Base-by-base conservation (phyloP, 768 basidiomycete genomes). In the Galerina sulciceps region DNA sequence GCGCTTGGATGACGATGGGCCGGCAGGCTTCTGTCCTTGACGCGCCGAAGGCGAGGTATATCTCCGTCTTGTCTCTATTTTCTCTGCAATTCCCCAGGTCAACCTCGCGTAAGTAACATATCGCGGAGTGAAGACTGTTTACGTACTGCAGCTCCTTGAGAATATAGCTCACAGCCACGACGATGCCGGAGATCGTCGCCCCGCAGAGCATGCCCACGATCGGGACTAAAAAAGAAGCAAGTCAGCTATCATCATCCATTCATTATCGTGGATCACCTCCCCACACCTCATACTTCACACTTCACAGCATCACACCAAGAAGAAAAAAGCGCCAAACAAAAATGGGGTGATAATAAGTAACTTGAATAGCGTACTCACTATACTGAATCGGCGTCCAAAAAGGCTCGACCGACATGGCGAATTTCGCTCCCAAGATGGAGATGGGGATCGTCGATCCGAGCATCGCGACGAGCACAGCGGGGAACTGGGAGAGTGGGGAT, bases 131-230 rank as follows among this genome's bases (percentile, higher is more conserved):
- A 36, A 1, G 10, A 38, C 20, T 52, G 13, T 26, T 1, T 38
- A 77, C 87, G 23, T 62, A 91, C 91, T 84, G 79, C 18, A 96
- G 73, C 65, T 94, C 91, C 60, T 85, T 90, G 45, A 93, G 76
- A n/a, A 93, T 81, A 54, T 82, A 87, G 53, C 82, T 84, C 3
- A 89, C 76, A 2, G 87, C 81, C 0, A 95, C 84, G 2, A 91
- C 87, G 6, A 94, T 83, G 0, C 87, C 85, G 0, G 88, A 87
- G 51, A 95, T 88, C 1, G 91, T 87, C 54, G 83, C 85, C 1
- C 93, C 93, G 40, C 91, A 89, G 2, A 94, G 77, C 94, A 94
- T 95, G 6, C 94, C 92, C 8, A 93, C 81, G 52, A 93, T 84
- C 5, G 90, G 92, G 52, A 94, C 91, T 93, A 49, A 18, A 45